Percentiles rank a stretch among this genome's conserved stretches.
Evolutionary conservation across 176 grass and related monocot species (phyloP).

Genomic region (Eragrostis nindensis): DNA sequence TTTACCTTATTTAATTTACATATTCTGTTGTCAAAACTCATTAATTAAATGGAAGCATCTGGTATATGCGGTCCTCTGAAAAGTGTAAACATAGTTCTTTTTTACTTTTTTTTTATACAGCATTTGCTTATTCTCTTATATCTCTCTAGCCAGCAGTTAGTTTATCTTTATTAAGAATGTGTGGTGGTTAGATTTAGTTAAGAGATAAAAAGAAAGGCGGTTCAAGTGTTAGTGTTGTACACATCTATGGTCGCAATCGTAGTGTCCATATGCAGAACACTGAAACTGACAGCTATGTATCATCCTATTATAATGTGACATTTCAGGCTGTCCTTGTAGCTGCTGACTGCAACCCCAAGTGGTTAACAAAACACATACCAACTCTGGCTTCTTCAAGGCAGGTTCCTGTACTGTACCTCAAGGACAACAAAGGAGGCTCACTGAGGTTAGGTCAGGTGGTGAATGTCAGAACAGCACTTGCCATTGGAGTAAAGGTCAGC

Average conservation of each 20-base stretch:
- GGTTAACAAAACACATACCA: constrained; percentile 89
- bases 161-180: background rate
- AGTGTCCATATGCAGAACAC: background rate
- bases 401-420: constrained; percentile 72
- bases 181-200: constrained; percentile 2
- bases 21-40: background rate
- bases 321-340: constrained; percentile 75
- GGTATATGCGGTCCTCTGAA: background rate
- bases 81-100: background rate
- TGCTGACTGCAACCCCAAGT: constrained; percentile 84
- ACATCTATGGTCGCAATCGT: background rate
- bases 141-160: background rate
- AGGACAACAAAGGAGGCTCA: constrained; percentile 85
- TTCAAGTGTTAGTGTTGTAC: background rate
- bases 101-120: background rate
- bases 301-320: constrained; percentile 14
- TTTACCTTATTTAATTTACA: background rate
- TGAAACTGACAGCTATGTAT: constrained; percentile 12
- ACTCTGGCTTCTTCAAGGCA: constrained; percentile 69
- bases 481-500: constrained; percentile 80
- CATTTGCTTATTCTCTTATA: constrained; percentile 1
- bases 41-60: constrained; percentile 1
- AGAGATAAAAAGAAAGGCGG: background rate
- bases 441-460: constrained; percentile 82
- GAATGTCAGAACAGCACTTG: constrained; percentile 74